Evolutionary conservation across 202 grass and related monocot genomes (phyloP), one percentile per base, ranked within the genome.

Genomic region (Dendrocalamus latiflorus): DNA sequence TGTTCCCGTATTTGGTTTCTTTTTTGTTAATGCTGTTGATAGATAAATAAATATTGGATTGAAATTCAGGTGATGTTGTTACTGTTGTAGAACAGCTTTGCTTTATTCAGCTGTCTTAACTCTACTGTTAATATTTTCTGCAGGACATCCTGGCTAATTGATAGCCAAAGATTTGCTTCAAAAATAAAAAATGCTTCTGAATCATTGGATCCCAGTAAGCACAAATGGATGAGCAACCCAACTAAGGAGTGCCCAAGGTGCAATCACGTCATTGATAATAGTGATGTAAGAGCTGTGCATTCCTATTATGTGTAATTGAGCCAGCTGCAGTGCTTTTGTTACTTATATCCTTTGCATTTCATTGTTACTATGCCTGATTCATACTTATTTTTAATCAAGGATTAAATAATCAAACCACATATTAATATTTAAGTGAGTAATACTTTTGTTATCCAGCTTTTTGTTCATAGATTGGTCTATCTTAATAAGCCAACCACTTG

Each of bases 251-350:
- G 95, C 80, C 92, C 92, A 22, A 94, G 58, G n/a, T 94, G 95
- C 74, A 91, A 84, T 45, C 88, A 97, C 70, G 37, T 93, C 55
- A 94, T 97, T 79, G 95, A 97, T 85, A 97, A 97, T 42, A 93
- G 90, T 65, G 90, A 97, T 91, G 95, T 97, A 94, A 94, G 90
- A 65, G 74, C n/a, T 81, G 24, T 83, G 55, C 53, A 54, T 66
- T 84, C 39, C 14, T 80, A 73, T 58, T 81, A 42, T 57, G 59
- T 15, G 53, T 15, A 80, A 78, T 14, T 88, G 47, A 78, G 36
- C 28, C 39, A 72, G 45, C 34, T 39, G 55, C 56, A 81, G 20
- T 51, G 1, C 2, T 3, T n/a, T 37, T 53, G 43, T 30, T n/a
- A 18, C 6, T 30, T 76, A 37, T 68, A 55, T 78, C 15, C 11